Percentiles rank a stretch among this genome's conserved stretches.
phyloP scores from a whole-genome alignment of 2,329 filamentous ascomycete genomes.

The Ophiostoma ulmi region DNA sequence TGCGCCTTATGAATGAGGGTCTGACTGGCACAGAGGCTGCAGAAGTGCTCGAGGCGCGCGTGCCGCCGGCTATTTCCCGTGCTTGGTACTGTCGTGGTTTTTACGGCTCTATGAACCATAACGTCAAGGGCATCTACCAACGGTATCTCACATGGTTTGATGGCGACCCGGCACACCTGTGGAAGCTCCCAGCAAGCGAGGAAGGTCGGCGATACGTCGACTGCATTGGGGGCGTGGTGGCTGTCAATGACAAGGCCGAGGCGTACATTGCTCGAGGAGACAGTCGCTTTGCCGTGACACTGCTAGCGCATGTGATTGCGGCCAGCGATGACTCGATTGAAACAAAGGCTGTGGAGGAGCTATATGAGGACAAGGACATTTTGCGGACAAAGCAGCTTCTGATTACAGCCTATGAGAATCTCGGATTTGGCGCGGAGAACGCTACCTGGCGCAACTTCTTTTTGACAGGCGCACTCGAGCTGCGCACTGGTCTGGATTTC shows the following conservation, averaged over 20 bases:
- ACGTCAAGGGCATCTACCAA: slow-evolving; percentile 22
- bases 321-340: not conserved
- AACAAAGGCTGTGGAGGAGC: not conserved
- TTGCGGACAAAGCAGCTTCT: slow-evolving; percentile 18
- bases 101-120: slow-evolving; percentile 21
- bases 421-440: slow-evolving; percentile 19
- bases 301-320: slow-evolving; percentile 18
- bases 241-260: slow-evolving; percentile 14
- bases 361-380: not conserved
- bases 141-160: slow-evolving; percentile 22
- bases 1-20: slow-evolving; percentile 20
- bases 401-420: slow-evolving; percentile 17
- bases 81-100: slow-evolving; percentile 21
- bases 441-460: slow-evolving; percentile 23
- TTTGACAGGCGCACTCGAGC: slow-evolving; percentile 18
- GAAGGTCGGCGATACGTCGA: slow-evolving; percentile 11
- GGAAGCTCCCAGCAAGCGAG: slow-evolving; percentile 16
- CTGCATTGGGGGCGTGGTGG: slow-evolving; percentile 17
- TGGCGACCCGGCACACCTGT: slow-evolving; percentile 18
- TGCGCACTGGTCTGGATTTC: slow-evolving; percentile 19
- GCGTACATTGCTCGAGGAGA: slow-evolving; percentile 16
- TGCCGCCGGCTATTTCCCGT: slow-evolving; percentile 19
- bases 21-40: slow-evolving; percentile 17
- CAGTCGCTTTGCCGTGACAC: slow-evolving; percentile 20
- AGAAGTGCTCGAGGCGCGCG: slow-evolving; percentile 7